These are phyloP conservation scores for Lactifluus hygrophoroides DNA, from an alignment of 768 basidiomycete genomes.

Conservation along the genomic window DNA sequence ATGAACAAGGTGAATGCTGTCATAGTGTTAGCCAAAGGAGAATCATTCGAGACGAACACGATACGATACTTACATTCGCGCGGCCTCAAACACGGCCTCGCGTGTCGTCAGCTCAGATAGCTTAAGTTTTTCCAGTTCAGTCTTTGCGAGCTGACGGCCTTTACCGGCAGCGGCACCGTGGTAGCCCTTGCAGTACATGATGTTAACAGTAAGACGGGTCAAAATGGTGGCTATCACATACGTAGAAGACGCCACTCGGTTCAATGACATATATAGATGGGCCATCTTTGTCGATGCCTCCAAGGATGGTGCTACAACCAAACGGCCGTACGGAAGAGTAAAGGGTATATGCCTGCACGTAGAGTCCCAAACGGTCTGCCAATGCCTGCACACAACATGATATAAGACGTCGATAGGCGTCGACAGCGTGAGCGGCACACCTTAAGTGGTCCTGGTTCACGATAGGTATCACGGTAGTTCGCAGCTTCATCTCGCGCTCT, in stretches of 20 bases:
- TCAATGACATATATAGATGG: slow-evolving; percentile 87
- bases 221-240: slow-evolving; percentile 31
- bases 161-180: slow-evolving; percentile 96
- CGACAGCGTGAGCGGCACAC: slow-evolving; percentile 33
- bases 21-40: background rate
- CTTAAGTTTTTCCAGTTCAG: slow-evolving; percentile 94
- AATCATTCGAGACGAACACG: slow-evolving; percentile 8
- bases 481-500: slow-evolving; percentile 79
- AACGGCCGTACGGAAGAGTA: slow-evolving; percentile 98
- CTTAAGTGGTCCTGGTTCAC: slow-evolving; percentile 69
- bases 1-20: slow-evolving; percentile 92
- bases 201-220: background rate
- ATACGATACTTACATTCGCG: slow-evolving; percentile 76
- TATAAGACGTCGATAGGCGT: background rate
- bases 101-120: slow-evolving; percentile 68
- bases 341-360: slow-evolving; percentile 91
- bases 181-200: slow-evolving; percentile 57
- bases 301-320: slow-evolving; percentile 89
- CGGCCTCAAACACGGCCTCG: slow-evolving; percentile 88
- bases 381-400: slow-evolving; percentile 35
- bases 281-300: slow-evolving; percentile 79
- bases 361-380: slow-evolving; percentile 76
- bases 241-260: slow-evolving; percentile 88
- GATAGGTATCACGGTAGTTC: slow-evolving; percentile 64
- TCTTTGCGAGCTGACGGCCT: slow-evolving; percentile 96